Base-by-base conservation (phyloP, 2,329 filamentous ascomycete genomes). In the Talaromyces marneffei region DNA sequence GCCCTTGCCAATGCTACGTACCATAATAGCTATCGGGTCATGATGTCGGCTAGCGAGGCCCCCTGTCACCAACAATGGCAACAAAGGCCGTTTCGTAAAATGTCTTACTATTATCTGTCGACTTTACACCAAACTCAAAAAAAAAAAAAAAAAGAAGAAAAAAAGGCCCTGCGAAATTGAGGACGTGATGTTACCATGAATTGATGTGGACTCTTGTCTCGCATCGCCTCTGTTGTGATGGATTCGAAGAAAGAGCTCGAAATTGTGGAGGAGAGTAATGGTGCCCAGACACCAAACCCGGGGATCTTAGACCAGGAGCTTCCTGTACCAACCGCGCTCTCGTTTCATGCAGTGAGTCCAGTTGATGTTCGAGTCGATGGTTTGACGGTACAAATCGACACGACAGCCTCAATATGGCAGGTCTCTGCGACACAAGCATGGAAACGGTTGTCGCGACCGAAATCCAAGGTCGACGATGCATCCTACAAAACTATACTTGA, bases 401-500 rank as follows among this genome's bases (percentile, higher is more conserved):
- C 68, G 4, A 65, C 69, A 2, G 67, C 71, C 12, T 66, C 71
- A 56, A 66, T 71, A 69, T 76, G 68, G 71, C 67, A 71, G 65
- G 70, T 65, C 14, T 67, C 69, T 18, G 72, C 69, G 33, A 59
- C 66, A 16, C 67, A 73, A 48, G 65, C 76, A 62, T 73, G 70
- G 70, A 64, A 60, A 31, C 69, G 65, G 10, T 20, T 74, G 67
- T 63, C 71, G 66, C 65, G 69, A 64, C 50, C 72, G 64, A 57
- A 42, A 48, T 27, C 23, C 12, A 4, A 37, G 20, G n/a, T 23
- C 27, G 39, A 18, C 27, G 29, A 54, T 23, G 63, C 71, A 25
- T 62, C 67, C 5, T 62, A 71, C 56, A 82, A 81, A 66, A 72
- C 71, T 5, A 83, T 92, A 10, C 75, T 92, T 9, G 78, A 86